A percentile compares a stretch with the other conserved stretches of the same genome.
Conservation (phyloP, 73 alveolate species). For the Paramecium biaurelia region DNA sequence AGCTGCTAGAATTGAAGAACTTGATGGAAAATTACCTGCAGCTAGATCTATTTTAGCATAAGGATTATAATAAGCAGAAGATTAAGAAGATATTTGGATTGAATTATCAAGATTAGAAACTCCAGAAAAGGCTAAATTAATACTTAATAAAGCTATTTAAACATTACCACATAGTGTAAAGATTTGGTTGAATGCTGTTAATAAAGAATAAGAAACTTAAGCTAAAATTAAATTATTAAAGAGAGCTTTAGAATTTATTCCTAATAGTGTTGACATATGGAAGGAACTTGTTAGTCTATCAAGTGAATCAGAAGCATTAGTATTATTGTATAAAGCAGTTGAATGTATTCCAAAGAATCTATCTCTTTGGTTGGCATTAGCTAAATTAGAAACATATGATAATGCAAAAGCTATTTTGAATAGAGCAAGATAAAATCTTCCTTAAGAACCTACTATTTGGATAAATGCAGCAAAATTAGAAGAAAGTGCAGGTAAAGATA, state of each 20-base stretch:
- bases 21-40: conserved; percentile 86
- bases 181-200: conserved; percentile 89
- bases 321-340: conserved; percentile 85
- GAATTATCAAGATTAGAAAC: conserved; percentile 92
- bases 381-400: conserved; percentile 89
- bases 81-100: conserved; percentile 95
- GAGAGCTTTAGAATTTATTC: conserved; percentile 82
- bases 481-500: conserved; percentile 80
- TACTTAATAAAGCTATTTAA: conserved; percentile 81
- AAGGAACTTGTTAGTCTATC: conserved; percentile 82
- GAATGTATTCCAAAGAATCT: conserved; percentile 91
- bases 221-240: conserved; percentile 76
- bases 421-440: conserved; percentile 87
- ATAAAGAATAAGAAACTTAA: conserved; percentile 75
- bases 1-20: conserved; percentile 94
- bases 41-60: conserved; percentile 89
- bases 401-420: conserved; percentile 88
- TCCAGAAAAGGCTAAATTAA: conserved; percentile 79
- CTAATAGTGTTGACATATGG: conserved; percentile 91
- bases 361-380: conserved; percentile 94
- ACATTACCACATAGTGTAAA: conserved; percentile 85
- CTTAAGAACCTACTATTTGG: conserved; percentile 90
- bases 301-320: conserved; percentile 81
- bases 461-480: conserved; percentile 87
- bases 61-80: conserved; percentile 83